Percentiles rank a stretch among this genome's conserved stretches.
Conservation (phyloP, 768 basidiomycete species). For the Botryobasidium botryosum region DNA sequence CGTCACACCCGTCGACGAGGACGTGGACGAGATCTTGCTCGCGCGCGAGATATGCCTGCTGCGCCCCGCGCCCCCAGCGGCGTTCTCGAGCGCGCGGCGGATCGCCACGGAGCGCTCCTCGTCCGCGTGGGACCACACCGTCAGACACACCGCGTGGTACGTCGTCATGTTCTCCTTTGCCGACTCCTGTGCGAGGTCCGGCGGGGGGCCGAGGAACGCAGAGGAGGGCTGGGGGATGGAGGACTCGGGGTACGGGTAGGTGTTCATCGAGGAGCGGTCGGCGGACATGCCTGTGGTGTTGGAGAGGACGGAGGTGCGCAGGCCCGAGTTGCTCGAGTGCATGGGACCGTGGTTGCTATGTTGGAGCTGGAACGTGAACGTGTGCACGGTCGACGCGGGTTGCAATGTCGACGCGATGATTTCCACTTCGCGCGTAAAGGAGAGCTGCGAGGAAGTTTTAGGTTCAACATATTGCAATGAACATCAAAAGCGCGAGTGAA, state of each 20-base stretch:
- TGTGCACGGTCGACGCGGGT: conserved; percentile 83
- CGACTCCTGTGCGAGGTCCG: no score
- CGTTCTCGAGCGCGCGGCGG: conserved; percentile 62
- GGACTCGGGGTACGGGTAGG: conserved; percentile 58
- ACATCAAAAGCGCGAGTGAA: conserved; percentile 5
- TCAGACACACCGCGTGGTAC: conserved; percentile 83
- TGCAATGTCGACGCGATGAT: conserved; percentile 90
- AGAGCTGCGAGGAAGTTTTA: conserved; percentile 35
- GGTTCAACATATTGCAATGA: conserved; percentile 5
- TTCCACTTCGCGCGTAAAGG: conserved; percentile 83
- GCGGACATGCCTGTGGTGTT: conserved; percentile 22
- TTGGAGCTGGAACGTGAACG: conserved; percentile 76
- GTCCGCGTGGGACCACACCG: conserved; percentile 93
- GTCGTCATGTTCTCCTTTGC: conserved; percentile 25
- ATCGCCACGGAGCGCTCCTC: conserved; percentile 72
- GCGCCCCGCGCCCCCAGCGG: conserved; percentile 3
- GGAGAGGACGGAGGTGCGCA: conserved; percentile 57
- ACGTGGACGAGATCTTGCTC: not conserved
- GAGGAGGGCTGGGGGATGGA: conserved; percentile 55
- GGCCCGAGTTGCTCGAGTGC: not conserved
- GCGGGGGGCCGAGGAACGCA: conserved; percentile 52
- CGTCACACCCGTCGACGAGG: not conserved
- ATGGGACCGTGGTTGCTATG: conserved; percentile 36
- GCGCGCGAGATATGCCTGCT: not conserved
- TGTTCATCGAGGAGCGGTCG: conserved; percentile 48